Percentiles rank a stretch among this genome's conserved stretches.
Evolutionary conservation across 805 yeast genomes (phyloP).

Genomic region (Candida ponderosae): DNA sequence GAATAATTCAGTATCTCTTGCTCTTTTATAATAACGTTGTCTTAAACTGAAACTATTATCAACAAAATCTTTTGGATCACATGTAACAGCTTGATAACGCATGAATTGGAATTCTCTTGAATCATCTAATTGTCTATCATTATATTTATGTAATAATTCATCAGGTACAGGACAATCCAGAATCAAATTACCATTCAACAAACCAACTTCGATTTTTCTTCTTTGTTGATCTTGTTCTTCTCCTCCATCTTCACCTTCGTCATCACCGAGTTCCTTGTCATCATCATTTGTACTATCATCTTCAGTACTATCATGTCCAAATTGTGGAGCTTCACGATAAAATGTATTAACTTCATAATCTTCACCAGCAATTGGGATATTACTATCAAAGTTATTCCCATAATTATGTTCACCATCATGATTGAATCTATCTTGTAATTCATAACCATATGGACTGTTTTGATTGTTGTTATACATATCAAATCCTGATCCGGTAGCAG

Average conservation of each 20-base stretch:
- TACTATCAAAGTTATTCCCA: conserved; percentile 19
- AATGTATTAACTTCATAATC: conserved; percentile 20
- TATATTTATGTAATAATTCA: conserved; percentile 47
- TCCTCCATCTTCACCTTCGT: conserved; percentile 36
- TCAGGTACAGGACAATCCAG: conserved; percentile 87
- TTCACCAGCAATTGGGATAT: conserved; percentile 17
- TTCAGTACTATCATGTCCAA: conserved; percentile 2
- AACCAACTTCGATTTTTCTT: conserved; percentile 22
- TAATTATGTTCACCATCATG: conserved; percentile 29
- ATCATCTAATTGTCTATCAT: conserved; percentile 32
- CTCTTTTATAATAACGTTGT: conserved; percentile 69
- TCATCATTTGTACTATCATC: conserved; percentile 1
- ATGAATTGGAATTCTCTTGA: conserved; percentile 65
- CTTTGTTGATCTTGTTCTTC: conserved; percentile 36
- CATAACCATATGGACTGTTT: conserved; percentile 7
- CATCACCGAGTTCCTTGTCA: conserved; percentile 16
- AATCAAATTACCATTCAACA: conserved; percentile 66
- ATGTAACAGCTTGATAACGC: conserved; percentile 92
- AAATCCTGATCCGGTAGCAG: not conserved
- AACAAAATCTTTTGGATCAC: conserved; percentile 73
- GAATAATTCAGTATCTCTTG: conserved; percentile 78
- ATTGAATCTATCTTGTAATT: conserved; percentile 11
- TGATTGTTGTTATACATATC: conserved; percentile 1
- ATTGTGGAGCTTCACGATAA: conserved; percentile 6
- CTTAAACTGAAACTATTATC: conserved; percentile 66